phyloP scores from a whole-genome alignment of 257 asterid species.

The Apocynum venetum region DNA sequence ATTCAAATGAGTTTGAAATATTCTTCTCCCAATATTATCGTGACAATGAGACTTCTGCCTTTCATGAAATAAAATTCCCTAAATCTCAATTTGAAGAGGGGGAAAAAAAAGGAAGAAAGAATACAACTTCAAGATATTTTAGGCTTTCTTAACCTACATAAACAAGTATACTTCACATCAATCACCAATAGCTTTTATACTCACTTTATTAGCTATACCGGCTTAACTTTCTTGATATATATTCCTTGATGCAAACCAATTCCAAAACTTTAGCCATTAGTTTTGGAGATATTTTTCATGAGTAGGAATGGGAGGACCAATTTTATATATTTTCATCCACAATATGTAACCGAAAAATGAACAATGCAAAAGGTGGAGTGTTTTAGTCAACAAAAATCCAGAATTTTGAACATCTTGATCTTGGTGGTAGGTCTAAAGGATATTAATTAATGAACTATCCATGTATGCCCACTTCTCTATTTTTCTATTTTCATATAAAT shows the following conservation, averaged over 20 bases:
- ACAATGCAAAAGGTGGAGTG: neutral
- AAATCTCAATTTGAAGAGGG: too few relatives aligned
- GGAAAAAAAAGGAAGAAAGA: neutral
- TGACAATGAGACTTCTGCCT: neutral
- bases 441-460: neutral
- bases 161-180: conserved; percentile 7
- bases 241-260: conserved; percentile 3
- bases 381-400: neutral
- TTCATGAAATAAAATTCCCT: too few relatives aligned
- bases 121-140: conserved; percentile 2
- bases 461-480: neutral
- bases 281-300: neutral
- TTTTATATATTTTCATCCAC: neutral
- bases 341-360: neutral
- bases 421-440: neutral
- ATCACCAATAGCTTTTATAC: neutral
- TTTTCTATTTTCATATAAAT: neutral
- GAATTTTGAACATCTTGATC: neutral
- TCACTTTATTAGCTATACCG: neutral
- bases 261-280: neutral
- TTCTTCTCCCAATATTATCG: neutral
- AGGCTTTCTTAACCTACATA: neutral
- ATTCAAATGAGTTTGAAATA: neutral
- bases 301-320: neutral
- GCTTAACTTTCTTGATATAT: neutral